Percentiles rank a stretch among this genome's conserved stretches.
These are phyloP conservation scores for Microthyrium microscopicum DNA, from an alignment of 2,329 filamentous ascomycete genomes.

Conservation along the genomic window DNA sequence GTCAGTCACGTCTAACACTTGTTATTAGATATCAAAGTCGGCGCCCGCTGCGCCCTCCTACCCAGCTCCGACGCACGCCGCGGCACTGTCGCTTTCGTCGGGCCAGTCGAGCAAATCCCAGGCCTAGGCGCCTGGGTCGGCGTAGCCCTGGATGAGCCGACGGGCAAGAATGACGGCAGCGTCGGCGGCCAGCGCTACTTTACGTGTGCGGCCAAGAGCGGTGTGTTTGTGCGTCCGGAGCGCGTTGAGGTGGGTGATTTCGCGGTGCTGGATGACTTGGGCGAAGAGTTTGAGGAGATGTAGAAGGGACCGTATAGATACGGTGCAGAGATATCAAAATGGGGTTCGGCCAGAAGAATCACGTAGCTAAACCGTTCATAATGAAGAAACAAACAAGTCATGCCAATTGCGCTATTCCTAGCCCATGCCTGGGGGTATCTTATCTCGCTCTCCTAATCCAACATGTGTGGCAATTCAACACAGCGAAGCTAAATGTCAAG, in stretches of 20 bases:
- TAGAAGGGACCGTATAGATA: too few relatives aligned
- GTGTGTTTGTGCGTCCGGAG: slow-evolving; percentile 65
- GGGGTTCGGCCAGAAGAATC: too few relatives aligned
- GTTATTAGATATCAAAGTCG: slow-evolving; percentile 19
- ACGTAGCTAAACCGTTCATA: too few relatives aligned
- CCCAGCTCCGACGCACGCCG: slow-evolving; percentile 47
- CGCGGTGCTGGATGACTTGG: slow-evolving; percentile 24
- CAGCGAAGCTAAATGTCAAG: too few relatives aligned
- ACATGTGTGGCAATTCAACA: too few relatives aligned
- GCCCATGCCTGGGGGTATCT: too few relatives aligned
- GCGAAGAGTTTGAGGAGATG: slow-evolving; percentile 58
- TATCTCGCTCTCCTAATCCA: too few relatives aligned
- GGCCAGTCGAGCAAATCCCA: slow-evolving; percentile 58
- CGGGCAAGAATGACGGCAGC: slow-evolving; percentile 54
- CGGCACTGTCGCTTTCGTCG: slow-evolving; percentile 55
- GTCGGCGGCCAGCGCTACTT: slow-evolving; percentile 50
- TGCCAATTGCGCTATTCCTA: too few relatives aligned
- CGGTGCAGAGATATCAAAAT: too few relatives aligned
- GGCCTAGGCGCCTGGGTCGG: slow-evolving; percentile 46
- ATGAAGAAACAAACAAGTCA: too few relatives aligned
- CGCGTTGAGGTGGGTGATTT: slow-evolving; percentile 63
- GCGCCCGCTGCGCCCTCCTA: slow-evolving; percentile 28
- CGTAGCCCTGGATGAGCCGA: slow-evolving; percentile 57
- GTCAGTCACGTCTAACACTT: too few relatives aligned
- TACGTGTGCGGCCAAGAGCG: slow-evolving; percentile 48